phyloP scores from a whole-genome alignment of 495 filamentous ascomycete species.

The Aspergillus nanangensis region DNA sequence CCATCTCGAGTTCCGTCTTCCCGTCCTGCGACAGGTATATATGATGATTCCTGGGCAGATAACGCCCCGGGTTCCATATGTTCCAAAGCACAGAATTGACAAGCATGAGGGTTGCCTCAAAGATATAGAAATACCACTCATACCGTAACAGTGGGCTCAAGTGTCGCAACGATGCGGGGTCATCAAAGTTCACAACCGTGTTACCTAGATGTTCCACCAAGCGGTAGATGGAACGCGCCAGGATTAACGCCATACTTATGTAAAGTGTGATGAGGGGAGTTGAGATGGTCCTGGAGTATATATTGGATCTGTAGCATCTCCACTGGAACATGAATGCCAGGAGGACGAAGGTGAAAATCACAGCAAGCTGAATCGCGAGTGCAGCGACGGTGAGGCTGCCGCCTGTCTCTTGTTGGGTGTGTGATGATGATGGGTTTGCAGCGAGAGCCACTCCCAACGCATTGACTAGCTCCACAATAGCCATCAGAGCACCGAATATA shows the following conservation, averaged over 20 bases:
- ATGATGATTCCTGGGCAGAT: neutral
- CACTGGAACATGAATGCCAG: neutral
- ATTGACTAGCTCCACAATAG: neutral
- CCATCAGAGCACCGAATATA: neutral
- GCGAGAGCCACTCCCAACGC: neutral
- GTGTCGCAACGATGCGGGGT: neutral
- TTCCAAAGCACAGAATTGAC: neutral
- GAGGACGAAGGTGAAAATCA: neutral
- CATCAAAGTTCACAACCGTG: neutral
- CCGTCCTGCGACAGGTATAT: neutral
- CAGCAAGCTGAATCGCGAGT: neutral
- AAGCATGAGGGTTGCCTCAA: neutral
- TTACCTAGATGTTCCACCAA: neutral
- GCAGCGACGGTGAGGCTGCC: neutral
- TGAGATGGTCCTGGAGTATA: neutral
- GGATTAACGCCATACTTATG: neutral
- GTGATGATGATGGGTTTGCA: neutral
- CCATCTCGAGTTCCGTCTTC: neutral
- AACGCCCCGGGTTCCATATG: neutral
- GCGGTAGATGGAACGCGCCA: conserved; percentile 1
- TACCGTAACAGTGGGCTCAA: neutral
- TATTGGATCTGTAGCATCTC: neutral
- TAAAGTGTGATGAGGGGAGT: neutral
- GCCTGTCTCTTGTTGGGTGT: neutral
- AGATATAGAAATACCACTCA: conserved; percentile 3